Evolutionary conservation across 2,329 filamentous ascomycete species (phyloP).

Genomic region (Lecanoromycetidae sp.): DNA sequence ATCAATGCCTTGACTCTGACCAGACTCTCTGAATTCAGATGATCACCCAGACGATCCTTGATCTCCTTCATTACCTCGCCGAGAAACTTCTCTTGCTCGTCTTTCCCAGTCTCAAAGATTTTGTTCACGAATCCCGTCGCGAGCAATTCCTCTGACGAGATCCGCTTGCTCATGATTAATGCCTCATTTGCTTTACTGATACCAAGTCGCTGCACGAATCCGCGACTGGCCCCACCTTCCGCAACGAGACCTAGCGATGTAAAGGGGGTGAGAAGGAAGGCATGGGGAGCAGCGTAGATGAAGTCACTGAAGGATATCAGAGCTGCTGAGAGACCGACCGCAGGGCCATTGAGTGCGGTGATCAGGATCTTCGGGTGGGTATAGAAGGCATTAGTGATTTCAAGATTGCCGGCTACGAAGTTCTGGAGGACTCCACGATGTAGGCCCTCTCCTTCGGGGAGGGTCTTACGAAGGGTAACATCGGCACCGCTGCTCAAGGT

Average conservation of each 20-base stretch:
- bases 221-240: conserved; percentile 70
- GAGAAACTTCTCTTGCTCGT: conserved; percentile 58
- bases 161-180: conserved; percentile 74
- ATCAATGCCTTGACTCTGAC: conserved; percentile 77
- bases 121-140: conserved; percentile 74
- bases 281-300: conserved; percentile 68
- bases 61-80: conserved; percentile 64
- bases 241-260: conserved; percentile 78
- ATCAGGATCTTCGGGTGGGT: conserved; percentile 89
- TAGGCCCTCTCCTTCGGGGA: conserved; percentile 28
- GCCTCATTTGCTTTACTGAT: conserved; percentile 80
- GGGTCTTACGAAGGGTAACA: conserved; percentile 45
- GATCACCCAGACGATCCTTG: conserved; percentile 63
- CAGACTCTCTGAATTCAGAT: conserved; percentile 69
- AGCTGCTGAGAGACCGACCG: conserved; percentile 76
- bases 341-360: conserved; percentile 82
- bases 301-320: conserved; percentile 79
- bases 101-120: conserved; percentile 50
- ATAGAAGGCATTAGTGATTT: conserved; percentile 82
- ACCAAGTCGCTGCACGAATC: conserved; percentile 69
- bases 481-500: conserved; percentile 85
- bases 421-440: conserved; percentile 51
- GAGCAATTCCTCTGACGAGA: conserved; percentile 61
- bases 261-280: conserved; percentile 86
- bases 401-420: conserved; percentile 78